Percentiles rank a stretch among this genome's conserved stretches.
Conservation (phyloP, 129 eudicot species). For the Centella asiatica region DNA sequence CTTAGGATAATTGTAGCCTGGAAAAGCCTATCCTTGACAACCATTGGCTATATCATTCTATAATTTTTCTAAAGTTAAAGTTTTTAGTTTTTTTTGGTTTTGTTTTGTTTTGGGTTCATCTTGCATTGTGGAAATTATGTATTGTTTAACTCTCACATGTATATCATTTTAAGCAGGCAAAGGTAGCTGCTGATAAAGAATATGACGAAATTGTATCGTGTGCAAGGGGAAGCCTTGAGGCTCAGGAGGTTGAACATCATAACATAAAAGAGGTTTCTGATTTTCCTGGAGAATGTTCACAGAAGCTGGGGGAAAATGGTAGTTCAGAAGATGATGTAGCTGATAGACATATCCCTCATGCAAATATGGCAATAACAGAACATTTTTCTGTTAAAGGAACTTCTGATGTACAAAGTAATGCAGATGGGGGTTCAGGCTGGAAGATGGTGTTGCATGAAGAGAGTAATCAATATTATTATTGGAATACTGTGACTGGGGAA, state of each 20-base stretch:
- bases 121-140: neutral
- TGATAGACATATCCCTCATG: conserved; percentile 14
- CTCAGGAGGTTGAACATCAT: conserved; percentile 24
- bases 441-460: conserved; percentile 93
- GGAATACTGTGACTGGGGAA: conserved; percentile 81
- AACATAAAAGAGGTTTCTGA: conserved; percentile 24
- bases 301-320: conserved; percentile 24
- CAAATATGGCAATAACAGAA: conserved; percentile 18
- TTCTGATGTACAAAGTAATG: conserved; percentile 33
- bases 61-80: neutral
- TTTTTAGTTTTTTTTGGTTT: neutral
- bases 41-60: neutral
- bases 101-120: neutral
- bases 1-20: neutral
- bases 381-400: conserved; percentile 21
- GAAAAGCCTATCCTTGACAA: neutral
- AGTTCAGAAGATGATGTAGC: conserved; percentile 16
- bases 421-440: conserved; percentile 57
- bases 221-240: conserved; percentile 11
- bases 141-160: neutral
- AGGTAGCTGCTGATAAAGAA: conserved; percentile 24
- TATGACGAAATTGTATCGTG: conserved; percentile 17
- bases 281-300: conserved; percentile 18
- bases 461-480: conserved; percentile 81
- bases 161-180: conserved; percentile 28